Evolutionary conservation across 2,329 filamentous ascomycete genomes (phyloP), one percentile per base, ranked within the genome.

Genomic region (Fusarium citri): DNA sequence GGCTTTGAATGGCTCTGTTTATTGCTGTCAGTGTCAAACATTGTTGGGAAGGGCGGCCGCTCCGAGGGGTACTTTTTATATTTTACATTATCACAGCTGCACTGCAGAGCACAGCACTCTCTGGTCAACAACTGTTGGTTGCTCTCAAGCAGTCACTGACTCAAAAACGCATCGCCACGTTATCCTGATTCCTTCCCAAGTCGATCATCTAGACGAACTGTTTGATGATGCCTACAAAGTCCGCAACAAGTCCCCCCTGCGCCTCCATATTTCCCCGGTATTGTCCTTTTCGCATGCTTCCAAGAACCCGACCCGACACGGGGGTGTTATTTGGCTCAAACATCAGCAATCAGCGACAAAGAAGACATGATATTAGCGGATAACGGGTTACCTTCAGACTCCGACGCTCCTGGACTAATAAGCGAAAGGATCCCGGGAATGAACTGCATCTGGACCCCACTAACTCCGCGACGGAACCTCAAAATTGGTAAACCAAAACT

Each of bases 231-330:
- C 37, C 46, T 62, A 54, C 55, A 66, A 61, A 66, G 30, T 66
- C 55, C 62, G 48, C 62, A 66, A 20, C 15, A 25, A n/a, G 3
- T 48, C n/a, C 34, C 34, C 46, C 45, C 60, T 43, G 8, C 16
- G 34, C 41, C 18, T 50, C 51, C 26, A 48, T 28, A 25, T 50
- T 31, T 61, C 31, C 34, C 41, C 47, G 23, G 43, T 11, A 25
- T 53, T 34, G n/a, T 34, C 37, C 40, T 40, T 48, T 56, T 71
- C 72, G 71, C 72, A 68, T 45, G 55, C 42, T 72, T 62, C 23
- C 49, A 72, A 66, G 12, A 74, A 31, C 56, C 72, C 72, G 72
- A 64, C 58, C 64, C 68, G 71, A 69, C 48, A 64, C 30, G n/a
- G 55, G 61, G 61, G 45, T 20, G n/a, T 34, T 34, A 18, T 62